Conservation (phyloP, 805 yeast genomes). For the Kodamaea kakaduensis region DNA sequence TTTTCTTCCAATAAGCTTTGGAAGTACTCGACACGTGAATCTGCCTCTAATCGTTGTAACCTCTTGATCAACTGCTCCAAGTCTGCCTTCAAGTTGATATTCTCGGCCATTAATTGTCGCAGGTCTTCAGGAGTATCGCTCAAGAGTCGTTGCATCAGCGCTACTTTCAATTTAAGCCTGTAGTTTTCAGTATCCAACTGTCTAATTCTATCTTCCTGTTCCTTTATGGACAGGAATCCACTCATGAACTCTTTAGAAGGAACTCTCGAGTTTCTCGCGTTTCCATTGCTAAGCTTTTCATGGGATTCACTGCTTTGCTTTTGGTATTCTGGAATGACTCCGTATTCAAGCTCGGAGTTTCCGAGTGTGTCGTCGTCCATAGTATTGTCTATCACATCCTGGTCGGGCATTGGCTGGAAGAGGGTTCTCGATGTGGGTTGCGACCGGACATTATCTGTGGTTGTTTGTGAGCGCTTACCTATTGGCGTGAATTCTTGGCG, state of each 20-base stretch:
- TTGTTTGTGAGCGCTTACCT: constrained; percentile 16
- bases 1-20: too few relatives aligned
- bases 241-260: constrained; percentile 7
- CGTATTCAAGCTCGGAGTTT: constrained; percentile 9
- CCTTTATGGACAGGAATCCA: constrained; percentile 20
- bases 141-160: constrained; percentile 21
- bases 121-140: constrained; percentile 22
- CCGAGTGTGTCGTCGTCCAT: constrained; percentile 9
- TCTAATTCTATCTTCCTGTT: constrained; percentile 18
- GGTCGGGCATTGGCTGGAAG: constrained; percentile 11
- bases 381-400: constrained; percentile 8
- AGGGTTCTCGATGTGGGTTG: constrained; percentile 9
- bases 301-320: background rate
- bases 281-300: background rate
- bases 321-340: constrained; percentile 3
- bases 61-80: constrained; percentile 6
- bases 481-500: constrained; percentile 24
- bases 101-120: constrained; percentile 18
- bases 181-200: constrained; percentile 21
- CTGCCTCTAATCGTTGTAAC: constrained; percentile 2
- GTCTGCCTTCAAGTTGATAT: constrained; percentile 14
- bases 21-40: too few relatives aligned
- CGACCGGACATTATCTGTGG: constrained; percentile 2
- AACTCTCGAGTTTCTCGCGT: background rate
- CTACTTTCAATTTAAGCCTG: constrained; percentile 22